These are phyloP conservation scores for Diplodia scrobiculata DNA, from an alignment of 2,329 filamentous ascomycete species.

Conservation along the genomic window DNA sequence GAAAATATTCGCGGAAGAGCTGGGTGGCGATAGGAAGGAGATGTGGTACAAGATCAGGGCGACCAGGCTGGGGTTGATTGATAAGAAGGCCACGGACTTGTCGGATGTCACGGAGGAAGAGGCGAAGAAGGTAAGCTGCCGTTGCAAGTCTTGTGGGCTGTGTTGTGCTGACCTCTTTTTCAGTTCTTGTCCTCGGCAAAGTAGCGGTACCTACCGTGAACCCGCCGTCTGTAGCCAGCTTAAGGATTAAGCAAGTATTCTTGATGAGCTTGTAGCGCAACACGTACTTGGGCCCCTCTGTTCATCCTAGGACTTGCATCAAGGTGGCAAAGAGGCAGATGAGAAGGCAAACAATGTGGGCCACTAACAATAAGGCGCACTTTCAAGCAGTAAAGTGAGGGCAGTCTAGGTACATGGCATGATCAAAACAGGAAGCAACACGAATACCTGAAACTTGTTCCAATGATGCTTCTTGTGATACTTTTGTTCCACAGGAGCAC, in stretches of 20 bases:
- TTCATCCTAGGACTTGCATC: neutral
- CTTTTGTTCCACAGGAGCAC: neutral
- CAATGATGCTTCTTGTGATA: neutral
- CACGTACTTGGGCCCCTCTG: neutral
- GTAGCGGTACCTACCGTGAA: neutral
- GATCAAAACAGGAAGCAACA: too few species aligned
- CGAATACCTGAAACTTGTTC: too few species aligned
- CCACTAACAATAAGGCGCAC: neutral
- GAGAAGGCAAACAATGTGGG: neutral
- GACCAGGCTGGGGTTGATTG: conserved; percentile 72
- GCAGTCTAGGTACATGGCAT: neutral
- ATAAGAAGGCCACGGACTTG: conserved; percentile 61
- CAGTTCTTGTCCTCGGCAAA: conserved; percentile 17
- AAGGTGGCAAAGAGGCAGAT: neutral
- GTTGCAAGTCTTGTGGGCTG: neutral
- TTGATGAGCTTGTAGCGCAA: neutral
- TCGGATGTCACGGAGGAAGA: conserved; percentile 71
- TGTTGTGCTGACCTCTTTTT: neutral
- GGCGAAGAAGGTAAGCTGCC: conserved; percentile 50
- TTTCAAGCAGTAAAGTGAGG: neutral
- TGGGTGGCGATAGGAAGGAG: conserved; percentile 76
- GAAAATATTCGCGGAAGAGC: conserved; percentile 66
- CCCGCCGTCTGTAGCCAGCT: neutral
- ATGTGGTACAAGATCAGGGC: conserved; percentile 77
- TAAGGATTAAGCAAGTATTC: neutral